Evolutionary conservation across 1,284 basidiomycete genomes (phyloP).

Genomic region (Quambalaria eucalypti): DNA sequence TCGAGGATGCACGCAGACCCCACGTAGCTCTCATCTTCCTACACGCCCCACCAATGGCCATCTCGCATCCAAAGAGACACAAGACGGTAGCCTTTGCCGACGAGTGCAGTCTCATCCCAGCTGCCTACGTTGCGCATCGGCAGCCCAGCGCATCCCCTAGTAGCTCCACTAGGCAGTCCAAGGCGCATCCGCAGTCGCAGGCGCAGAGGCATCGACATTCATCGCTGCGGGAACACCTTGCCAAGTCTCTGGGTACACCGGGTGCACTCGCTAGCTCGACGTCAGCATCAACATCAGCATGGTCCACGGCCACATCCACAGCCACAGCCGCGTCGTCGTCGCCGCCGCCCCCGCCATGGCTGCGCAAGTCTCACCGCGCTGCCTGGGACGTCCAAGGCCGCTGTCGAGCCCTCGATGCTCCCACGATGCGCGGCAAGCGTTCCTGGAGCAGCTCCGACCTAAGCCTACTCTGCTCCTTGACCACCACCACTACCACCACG

Average conservation of each 20-base stretch:
- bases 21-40: neutral
- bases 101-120: neutral
- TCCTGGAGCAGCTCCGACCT: neutral
- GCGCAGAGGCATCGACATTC: neutral
- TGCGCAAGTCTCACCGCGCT: neutral
- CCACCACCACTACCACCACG: neutral
- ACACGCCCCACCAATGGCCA: neutral
- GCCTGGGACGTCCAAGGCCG: neutral
- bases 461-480: neutral
- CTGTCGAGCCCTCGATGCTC: neutral
- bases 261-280: neutral
- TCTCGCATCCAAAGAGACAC: neutral
- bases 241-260: neutral
- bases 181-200: neutral
- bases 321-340: neutral
- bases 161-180: too few relatives aligned
- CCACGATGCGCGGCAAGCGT: neutral
- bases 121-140: neutral
- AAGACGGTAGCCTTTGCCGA: neutral
- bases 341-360: neutral
- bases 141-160: neutral
- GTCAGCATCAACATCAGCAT: too few relatives aligned
- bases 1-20: neutral
- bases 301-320: neutral
- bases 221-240: neutral